A percentile compares a stretch with the other conserved stretches of the same genome.
These are phyloP conservation scores for Vinca major DNA, from an alignment of 305 asterid species.

Conservation along the genomic window DNA sequence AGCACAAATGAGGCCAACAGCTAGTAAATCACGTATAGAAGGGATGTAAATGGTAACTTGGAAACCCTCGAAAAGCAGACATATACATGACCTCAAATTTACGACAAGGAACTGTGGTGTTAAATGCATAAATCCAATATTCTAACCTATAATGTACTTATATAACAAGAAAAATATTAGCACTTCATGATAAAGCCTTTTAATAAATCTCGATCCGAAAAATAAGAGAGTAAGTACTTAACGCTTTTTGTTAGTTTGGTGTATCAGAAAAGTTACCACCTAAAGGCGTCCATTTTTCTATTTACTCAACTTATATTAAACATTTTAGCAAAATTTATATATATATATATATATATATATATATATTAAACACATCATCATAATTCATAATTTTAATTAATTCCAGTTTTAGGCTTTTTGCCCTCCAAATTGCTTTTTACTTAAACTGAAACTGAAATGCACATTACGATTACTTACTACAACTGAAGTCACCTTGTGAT, in stretches of 20 bases:
- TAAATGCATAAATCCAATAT: no score
- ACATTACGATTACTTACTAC: constrained; percentile 26
- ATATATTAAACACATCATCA: not conserved
- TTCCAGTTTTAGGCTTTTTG: not conserved
- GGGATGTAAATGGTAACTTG: not conserved
- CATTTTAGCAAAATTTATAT: no score
- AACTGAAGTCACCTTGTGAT: constrained; percentile 24
- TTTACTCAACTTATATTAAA: not conserved
- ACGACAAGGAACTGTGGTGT: not conserved
- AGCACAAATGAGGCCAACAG: not conserved
- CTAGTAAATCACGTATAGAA: not conserved
- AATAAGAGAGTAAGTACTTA: no score
- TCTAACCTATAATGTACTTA: no score
- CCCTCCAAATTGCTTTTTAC: not conserved
- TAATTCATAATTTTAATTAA: no score
- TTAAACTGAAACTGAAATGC: constrained; percentile 8
- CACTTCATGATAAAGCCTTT: no score
- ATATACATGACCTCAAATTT: not conserved
- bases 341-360: no score
- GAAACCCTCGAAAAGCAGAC: not conserved
- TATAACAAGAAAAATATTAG: no score
- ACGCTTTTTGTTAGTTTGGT: not conserved
- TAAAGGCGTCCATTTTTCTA: not conserved
- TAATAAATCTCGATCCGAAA: no score
- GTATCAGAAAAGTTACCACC: not conserved